Percentiles rank a stretch among this genome's conserved stretches.
Evolutionary conservation across 2,329 filamentous ascomycete genomes (phyloP).

Genomic region (Aspergillaceae sp.): DNA sequence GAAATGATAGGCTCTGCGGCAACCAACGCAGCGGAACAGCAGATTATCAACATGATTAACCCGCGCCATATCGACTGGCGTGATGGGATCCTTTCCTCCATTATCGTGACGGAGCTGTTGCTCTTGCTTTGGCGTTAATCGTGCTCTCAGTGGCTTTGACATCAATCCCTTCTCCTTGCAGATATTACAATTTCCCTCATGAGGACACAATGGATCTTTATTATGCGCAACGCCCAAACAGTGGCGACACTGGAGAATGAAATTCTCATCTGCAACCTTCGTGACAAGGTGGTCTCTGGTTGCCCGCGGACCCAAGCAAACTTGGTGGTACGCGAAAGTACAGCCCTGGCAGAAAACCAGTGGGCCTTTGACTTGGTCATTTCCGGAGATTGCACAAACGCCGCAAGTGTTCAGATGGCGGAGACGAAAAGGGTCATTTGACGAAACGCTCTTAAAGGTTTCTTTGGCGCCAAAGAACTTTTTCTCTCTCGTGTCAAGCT

Average conservation of each 20-base stretch:
- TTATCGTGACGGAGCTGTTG: conserved; percentile 76
- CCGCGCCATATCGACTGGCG: conserved; percentile 50
- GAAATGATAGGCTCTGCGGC: conserved; percentile 72
- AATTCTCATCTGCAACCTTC: conserved; percentile 66
- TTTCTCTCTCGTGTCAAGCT: conserved; percentile 38
- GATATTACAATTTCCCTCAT: conserved; percentile 60
- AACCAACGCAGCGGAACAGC: conserved; percentile 72
- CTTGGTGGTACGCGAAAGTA: conserved; percentile 70
- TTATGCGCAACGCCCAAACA: conserved; percentile 63
- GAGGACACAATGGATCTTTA: conserved; percentile 62
- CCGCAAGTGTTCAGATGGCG: conserved; percentile 66
- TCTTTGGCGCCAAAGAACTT: conserved; percentile 59
- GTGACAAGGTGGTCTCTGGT: conserved; percentile 80
- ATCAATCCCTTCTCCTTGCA: conserved; percentile 59
- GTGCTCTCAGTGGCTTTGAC: conserved; percentile 66
- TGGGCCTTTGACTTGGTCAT: conserved; percentile 53
- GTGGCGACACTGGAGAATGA: conserved; percentile 81
- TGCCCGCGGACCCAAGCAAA: conserved; percentile 66
- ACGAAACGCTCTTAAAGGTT: conserved; percentile 55
- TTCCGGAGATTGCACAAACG: conserved; percentile 53
- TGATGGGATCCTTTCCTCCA: conserved; percentile 66
- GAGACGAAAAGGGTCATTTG: conserved; percentile 57
- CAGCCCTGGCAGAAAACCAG: conserved; percentile 90
- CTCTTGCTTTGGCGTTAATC: conserved; percentile 68
- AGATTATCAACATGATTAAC: conserved; percentile 70